A percentile compares a stretch with the other conserved stretches of the same genome.
These are phyloP conservation scores for Sporothrix phasma DNA, from an alignment of 2,329 filamentous ascomycete genomes.

Conservation along the genomic window DNA sequence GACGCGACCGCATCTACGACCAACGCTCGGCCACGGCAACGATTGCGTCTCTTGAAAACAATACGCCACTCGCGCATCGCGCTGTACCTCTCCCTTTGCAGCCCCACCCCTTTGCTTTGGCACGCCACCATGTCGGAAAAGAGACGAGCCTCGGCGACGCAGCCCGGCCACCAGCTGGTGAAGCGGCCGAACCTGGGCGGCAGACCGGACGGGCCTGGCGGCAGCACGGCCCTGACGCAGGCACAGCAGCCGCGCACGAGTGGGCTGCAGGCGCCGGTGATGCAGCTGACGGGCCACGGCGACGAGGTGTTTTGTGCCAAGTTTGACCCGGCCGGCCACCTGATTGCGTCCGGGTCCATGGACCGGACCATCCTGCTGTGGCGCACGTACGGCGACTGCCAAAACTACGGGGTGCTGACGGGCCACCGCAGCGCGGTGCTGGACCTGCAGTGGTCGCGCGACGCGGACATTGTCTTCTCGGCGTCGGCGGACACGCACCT, in stretches of 20 bases:
- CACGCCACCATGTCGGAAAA: slow-evolving; percentile 73
- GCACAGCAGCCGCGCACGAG: slow-evolving; percentile 63
- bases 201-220: slow-evolving; percentile 37
- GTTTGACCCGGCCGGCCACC: slow-evolving; percentile 79
- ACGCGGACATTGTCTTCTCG: slow-evolving; percentile 82
- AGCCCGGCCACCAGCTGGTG: slow-evolving; percentile 73
- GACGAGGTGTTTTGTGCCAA: slow-evolving; percentile 85
- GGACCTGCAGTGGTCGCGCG: slow-evolving; percentile 93
- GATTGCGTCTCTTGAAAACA: not conserved
- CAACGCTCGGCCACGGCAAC: too few species aligned
- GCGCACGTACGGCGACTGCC: slow-evolving; percentile 84
- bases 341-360: slow-evolving; percentile 92
- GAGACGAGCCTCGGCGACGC: slow-evolving; percentile 67
- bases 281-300: slow-evolving; percentile 77
- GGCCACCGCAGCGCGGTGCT: slow-evolving; percentile 87
- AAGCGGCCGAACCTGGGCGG: slow-evolving; percentile 71
- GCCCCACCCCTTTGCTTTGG: too few species aligned
- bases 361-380: slow-evolving; percentile 88
- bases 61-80: not conserved
- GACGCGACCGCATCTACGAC: not conserved
- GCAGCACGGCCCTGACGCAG: slow-evolving; percentile 37
- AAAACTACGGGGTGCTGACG: slow-evolving; percentile 82
- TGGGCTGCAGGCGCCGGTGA: slow-evolving; percentile 77
- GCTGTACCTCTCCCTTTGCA: not conserved
- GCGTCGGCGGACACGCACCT: slow-evolving; percentile 89